Base-by-base conservation (phyloP, 495 filamentous ascomycete species). In the Bacidia gigantensis region DNA sequence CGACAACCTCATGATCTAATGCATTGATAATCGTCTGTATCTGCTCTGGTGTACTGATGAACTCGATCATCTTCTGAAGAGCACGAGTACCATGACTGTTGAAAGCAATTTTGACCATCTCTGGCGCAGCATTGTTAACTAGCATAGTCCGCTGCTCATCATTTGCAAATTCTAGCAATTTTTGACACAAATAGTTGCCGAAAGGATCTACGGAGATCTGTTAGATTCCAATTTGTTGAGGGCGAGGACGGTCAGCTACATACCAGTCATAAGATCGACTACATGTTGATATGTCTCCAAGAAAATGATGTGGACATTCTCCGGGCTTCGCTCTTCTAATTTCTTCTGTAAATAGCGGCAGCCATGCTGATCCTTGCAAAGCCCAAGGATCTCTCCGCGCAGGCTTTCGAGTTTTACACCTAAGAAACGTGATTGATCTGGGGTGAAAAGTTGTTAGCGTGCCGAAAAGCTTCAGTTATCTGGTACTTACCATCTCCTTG, bases 21-120 rank as follows among this genome's bases (percentile, higher is more conserved):
- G 90, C 83, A 25, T 79, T 64, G 54, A 93, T 92, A 59, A 98
- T 87, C 20, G 82, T 82, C 52, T 84, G 71, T 42, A 89, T 84
- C 68, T 84, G 82, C 58, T 84, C 80, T 2, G 76, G 71, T 26
- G 84, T 89, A 42, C 84, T 82, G 58, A 98, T 86, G 60, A 84
- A 90, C 64, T 98, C 92, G 55, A 98, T 97, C 92, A 98, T 98
- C 74, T 96, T 97, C 69, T 98, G 92, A 52, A 98, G 68, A 57
- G 92, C 92, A 26, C 92, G 79, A 38, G 92, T 98, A 53, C 92
- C 92, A 67, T 98, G 92, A 69, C 93, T 87, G 66, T 97, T 97
- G 49, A 96, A 69, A 7, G 93, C 92, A 63, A 96, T 96, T 51
- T 80, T 79, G 22, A 94, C 88, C 65, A 98, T 81, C 46, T 88